These are phyloP conservation scores for Arthrobotrys sinensis DNA, from an alignment of 2,329 filamentous ascomycete species.

Conservation along the genomic window DNA sequence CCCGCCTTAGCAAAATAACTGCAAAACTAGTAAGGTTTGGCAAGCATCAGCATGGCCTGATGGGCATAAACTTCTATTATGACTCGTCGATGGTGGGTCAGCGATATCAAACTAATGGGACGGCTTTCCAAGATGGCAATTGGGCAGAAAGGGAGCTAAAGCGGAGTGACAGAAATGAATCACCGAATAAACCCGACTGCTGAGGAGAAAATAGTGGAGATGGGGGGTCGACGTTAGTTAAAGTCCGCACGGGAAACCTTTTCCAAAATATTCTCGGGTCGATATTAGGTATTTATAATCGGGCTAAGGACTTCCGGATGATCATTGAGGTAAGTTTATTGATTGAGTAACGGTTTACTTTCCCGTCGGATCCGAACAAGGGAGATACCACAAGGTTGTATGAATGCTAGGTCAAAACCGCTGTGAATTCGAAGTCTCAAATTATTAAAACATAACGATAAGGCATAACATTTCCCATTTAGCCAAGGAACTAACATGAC, in stretches of 20 bases:
- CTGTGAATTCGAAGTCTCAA: not conserved
- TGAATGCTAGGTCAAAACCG: not conserved
- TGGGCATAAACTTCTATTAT: slow-evolving; percentile 10
- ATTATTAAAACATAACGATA: slow-evolving; percentile 11
- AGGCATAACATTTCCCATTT: not conserved
- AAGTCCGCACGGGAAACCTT: not conserved
- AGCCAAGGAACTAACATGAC: not conserved
- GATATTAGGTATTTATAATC: slow-evolving; percentile 22
- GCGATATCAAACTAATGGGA: slow-evolving; percentile 10
- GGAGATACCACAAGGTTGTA: not conserved
- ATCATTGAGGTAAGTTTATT: not conserved
- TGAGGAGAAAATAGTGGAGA: not conserved
- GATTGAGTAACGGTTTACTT: not conserved
- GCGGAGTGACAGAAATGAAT: slow-evolving; percentile 7
- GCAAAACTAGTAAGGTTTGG: slow-evolving; percentile 7
- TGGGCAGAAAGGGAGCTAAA: not conserved
- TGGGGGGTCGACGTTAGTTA: not conserved
- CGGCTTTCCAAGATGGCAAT: slow-evolving; percentile 1
- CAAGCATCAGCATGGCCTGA: slow-evolving; percentile 32
- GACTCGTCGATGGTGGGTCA: slow-evolving; percentile 24
- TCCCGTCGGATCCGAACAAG: slow-evolving; percentile 6
- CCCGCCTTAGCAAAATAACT: slow-evolving; percentile 11
- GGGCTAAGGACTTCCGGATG: slow-evolving; percentile 1
- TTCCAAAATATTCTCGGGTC: not conserved
- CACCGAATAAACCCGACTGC: slow-evolving; percentile 10